phyloP scores from a whole-genome alignment of 2,329 filamentous ascomycete species.

The Arthroderma sp. region DNA sequence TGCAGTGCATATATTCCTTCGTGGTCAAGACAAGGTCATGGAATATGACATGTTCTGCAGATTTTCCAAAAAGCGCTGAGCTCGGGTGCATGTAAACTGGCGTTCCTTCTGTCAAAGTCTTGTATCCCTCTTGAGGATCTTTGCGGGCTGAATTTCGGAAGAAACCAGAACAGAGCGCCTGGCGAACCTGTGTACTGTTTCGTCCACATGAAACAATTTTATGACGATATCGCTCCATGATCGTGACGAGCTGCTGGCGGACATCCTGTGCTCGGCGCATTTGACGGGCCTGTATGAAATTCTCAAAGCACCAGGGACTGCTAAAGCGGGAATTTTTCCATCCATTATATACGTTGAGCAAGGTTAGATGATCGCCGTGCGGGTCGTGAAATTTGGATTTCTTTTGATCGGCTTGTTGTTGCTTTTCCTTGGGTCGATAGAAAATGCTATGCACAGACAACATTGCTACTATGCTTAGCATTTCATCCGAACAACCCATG shows the following conservation, averaged over 20 bases:
- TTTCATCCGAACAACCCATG: conserved; percentile 79
- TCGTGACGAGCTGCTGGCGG: conserved; percentile 77
- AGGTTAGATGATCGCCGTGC: conserved; percentile 81
- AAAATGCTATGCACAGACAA: conserved; percentile 77
- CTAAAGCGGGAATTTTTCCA: conserved; percentile 80
- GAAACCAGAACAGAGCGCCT: conserved; percentile 83
- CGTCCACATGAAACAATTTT: conserved; percentile 71
- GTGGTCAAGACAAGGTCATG: conserved; percentile 43
- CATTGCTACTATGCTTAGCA: conserved; percentile 91
- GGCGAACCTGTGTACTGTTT: conserved; percentile 73
- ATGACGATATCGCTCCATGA: conserved; percentile 86
- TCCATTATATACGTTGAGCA: conserved; percentile 93
- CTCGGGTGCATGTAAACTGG: conserved; percentile 90
- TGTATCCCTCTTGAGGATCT: conserved; percentile 92
- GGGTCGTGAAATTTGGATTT: conserved; percentile 96
- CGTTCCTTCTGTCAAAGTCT: conserved; percentile 89
- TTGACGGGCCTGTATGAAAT: conserved; percentile 85
- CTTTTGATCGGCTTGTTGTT: conserved; percentile 90
- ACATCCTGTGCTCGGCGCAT: conserved; percentile 89
- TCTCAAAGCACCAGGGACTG: conserved; percentile 90
- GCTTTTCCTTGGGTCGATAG: conserved; percentile 94
- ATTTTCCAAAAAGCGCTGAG: conserved; percentile 86
- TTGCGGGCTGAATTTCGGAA: conserved; percentile 93
- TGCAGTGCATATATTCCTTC: conserved; percentile 98
- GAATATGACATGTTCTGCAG: conserved; percentile 92